Conservation (phyloP, 176 grass and related monocot species). For the Bothriochloa decipiens region DNA sequence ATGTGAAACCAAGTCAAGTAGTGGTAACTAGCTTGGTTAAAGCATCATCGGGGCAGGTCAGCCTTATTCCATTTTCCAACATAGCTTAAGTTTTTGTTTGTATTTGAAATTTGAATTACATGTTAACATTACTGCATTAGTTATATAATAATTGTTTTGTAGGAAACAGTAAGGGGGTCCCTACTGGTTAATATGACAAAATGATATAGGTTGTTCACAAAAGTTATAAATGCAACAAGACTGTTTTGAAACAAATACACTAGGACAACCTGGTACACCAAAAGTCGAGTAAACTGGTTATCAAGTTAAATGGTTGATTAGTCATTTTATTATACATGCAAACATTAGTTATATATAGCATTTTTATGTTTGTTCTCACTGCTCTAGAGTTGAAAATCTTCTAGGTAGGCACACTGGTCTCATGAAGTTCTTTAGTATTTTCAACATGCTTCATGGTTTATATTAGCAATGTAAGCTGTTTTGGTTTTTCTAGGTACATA, state of each 20-base stretch:
- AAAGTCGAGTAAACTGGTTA: not conserved
- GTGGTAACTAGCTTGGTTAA: conserved; percentile 72
- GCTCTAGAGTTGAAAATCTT: not conserved
- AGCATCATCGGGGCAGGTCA: conserved; percentile 74
- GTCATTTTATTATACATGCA: conserved; percentile 5
- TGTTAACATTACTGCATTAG: conserved; percentile 12
- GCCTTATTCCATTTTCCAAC: conserved; percentile 22
- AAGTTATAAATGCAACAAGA: not conserved
- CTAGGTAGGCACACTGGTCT: not conserved
- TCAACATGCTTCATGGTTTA: conserved; percentile 9
- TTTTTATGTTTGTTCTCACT: not conserved
- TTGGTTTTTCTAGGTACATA: too few species aligned
- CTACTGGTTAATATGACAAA: not conserved
- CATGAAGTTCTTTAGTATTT: conserved; percentile 20
- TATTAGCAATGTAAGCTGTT: not conserved
- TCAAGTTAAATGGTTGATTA: not conserved
- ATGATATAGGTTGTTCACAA: not conserved
- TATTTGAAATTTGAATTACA: conserved; percentile 4
- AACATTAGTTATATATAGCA: not conserved
- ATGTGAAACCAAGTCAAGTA: conserved; percentile 75
- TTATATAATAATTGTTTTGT: not conserved
- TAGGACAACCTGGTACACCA: not conserved
- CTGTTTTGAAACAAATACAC: conserved; percentile 26
- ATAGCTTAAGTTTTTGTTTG: conserved; percentile 12
- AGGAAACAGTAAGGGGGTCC: not conserved